phyloP scores from a whole-genome alignment of 2,329 filamentous ascomycete genomes.

The Penicillium sclerotigenum region DNA sequence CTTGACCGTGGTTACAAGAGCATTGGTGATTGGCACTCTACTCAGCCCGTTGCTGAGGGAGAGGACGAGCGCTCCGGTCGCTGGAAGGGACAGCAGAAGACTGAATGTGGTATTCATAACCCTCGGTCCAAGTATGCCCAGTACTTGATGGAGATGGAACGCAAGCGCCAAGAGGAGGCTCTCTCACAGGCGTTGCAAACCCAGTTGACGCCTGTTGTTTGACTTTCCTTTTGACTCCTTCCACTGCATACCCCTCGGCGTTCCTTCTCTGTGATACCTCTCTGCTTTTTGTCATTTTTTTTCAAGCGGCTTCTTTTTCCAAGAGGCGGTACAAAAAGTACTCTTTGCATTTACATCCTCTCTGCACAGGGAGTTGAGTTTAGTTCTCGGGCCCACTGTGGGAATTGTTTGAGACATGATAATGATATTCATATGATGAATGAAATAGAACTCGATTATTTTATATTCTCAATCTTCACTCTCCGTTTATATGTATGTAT shows the following conservation, averaged over 20 bases:
- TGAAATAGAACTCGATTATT: neutral
- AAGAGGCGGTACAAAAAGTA: neutral
- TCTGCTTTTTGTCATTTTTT: neutral
- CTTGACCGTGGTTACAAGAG: slow-evolving; percentile 97
- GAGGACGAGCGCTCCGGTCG: slow-evolving; percentile 95
- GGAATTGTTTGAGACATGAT: slow-evolving; percentile 11
- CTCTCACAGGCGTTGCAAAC: slow-evolving; percentile 45
- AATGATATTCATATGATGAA: slow-evolving; percentile 14
- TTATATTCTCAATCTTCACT: neutral
- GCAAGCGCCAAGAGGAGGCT: slow-evolving; percentile 61
- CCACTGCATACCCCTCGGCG: slow-evolving; percentile 20
- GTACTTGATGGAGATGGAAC: slow-evolving; percentile 71
- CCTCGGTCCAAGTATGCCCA: slow-evolving; percentile 90
- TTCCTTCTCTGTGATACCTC: slow-evolving; percentile 22
- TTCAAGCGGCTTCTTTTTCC: slow-evolving; percentile 5
- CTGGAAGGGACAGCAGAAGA: slow-evolving; percentile 96
- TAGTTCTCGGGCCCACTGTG: neutral
- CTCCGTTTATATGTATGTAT: neutral
- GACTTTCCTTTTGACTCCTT: slow-evolving; percentile 9
- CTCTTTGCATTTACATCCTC: neutral
- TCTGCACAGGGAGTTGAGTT: neutral
- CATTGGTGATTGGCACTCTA: slow-evolving; percentile 97
- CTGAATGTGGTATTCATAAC: slow-evolving; percentile 98
- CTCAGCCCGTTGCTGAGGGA: slow-evolving; percentile 79
- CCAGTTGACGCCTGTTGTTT: slow-evolving; percentile 29